Evolutionary conservation across 2,329 filamentous ascomycete species (phyloP).

Genomic region (Pseudogymnoascus sp.): DNA sequence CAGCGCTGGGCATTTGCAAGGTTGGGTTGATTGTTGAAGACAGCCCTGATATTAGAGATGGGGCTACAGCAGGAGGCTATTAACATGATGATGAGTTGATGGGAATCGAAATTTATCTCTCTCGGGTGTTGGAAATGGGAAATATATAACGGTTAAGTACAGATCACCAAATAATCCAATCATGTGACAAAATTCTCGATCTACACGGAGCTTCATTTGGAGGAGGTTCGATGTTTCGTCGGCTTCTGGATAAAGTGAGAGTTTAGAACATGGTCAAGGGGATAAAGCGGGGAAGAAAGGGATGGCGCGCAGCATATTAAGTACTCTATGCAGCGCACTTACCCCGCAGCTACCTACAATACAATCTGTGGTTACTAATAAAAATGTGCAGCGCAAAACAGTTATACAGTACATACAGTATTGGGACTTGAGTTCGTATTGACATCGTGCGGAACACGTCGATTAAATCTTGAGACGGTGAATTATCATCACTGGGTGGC

Average conservation of each 20-base stretch:
- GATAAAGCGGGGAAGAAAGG: neutral
- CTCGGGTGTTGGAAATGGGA: neutral
- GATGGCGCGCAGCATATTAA: neutral
- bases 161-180: neutral
- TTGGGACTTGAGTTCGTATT: neutral
- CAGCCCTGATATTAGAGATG: neutral
- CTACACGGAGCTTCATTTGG: neutral
- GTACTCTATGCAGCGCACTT: neutral
- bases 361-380: neutral
- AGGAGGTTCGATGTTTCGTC: neutral
- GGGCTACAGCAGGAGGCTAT: neutral
- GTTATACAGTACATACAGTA: neutral
- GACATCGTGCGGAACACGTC: neutral
- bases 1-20: neutral
- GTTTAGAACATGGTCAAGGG: neutral
- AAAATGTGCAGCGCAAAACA: neutral
- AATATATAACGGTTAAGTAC: slow-evolving; percentile 1
- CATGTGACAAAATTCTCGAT: neutral
- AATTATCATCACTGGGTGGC: neutral
- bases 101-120: neutral
- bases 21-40: neutral
- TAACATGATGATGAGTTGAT: neutral
- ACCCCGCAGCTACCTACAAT: neutral
- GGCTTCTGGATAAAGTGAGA: neutral
- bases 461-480: neutral